Conservation (phyloP, 2,329 filamentous ascomycete genomes). For the Ilyonectria destructans region DNA sequence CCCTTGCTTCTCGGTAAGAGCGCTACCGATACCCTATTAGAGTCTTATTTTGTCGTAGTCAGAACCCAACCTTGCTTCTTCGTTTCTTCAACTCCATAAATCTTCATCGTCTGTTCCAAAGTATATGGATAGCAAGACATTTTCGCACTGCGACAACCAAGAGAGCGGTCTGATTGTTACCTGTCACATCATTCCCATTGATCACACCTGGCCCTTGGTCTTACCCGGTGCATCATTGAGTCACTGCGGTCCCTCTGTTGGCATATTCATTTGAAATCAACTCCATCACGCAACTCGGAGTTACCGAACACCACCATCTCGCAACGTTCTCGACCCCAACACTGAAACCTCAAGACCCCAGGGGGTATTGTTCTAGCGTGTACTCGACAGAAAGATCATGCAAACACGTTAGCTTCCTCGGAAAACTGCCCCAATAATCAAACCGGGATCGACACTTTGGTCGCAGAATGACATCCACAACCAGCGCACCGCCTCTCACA, state of each 20-base stretch:
- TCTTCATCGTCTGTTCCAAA: conserved; percentile 4
- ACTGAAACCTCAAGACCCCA: not conserved
- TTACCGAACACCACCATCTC: not conserved
- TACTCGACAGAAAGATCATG: not conserved
- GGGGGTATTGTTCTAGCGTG: not conserved
- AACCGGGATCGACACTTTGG: conserved; percentile 8
- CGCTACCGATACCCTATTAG: conserved; percentile 40
- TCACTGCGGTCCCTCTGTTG: no score
- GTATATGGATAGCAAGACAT: not conserved
- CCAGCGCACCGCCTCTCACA: conserved; percentile 46
- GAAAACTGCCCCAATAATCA: not conserved
- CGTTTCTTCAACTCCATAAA: conserved; percentile 9
- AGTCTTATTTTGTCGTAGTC: conserved; percentile 14
- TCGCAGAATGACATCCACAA: conserved; percentile 55
- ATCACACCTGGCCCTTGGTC: not conserved
- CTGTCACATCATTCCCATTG: conserved; percentile 16
- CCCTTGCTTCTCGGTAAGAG: conserved; percentile 33
- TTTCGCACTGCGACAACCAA: not conserved
- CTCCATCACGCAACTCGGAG: not conserved
- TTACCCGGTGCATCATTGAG: no score
- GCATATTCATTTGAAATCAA: conserved; percentile 8
- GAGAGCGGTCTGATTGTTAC: not conserved
- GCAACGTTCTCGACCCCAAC: not conserved
- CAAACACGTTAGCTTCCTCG: not conserved
- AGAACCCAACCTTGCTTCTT: conserved; percentile 2